Evolutionary conservation across 2,329 filamentous ascomycete genomes (phyloP).

Genomic region (Simplicillium aogashimaense): DNA sequence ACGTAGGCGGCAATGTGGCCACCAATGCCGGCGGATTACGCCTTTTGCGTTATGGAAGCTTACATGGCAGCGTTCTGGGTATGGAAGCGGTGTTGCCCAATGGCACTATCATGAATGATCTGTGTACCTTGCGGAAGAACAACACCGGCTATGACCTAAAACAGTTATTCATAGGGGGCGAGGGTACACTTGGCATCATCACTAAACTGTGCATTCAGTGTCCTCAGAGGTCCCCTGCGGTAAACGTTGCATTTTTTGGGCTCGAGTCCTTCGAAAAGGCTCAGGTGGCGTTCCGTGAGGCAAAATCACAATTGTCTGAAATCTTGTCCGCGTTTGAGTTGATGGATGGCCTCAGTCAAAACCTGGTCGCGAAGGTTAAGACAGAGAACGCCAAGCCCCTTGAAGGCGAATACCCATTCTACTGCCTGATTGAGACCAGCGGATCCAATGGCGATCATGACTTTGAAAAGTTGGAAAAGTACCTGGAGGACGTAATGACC

Average conservation of each 20-base stretch:
- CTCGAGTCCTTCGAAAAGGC: conserved; percentile 85
- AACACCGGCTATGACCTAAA: conserved; percentile 98
- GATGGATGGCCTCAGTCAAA: conserved; percentile 82
- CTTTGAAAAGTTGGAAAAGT: conserved; percentile 77
- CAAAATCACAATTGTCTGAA: conserved; percentile 83
- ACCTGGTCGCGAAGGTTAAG: conserved; percentile 64
- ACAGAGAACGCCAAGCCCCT: conserved; percentile 65
- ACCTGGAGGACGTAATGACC: conserved; percentile 86
- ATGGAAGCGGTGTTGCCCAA: conserved; percentile 90
- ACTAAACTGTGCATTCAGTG: conserved; percentile 85
- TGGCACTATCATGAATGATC: conserved; percentile 82
- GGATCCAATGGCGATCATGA: conserved; percentile 93
- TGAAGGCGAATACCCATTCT: conserved; percentile 81
- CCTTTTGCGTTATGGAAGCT: conserved; percentile 81
- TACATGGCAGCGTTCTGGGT: conserved; percentile 88
- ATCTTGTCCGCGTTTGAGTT: conserved; percentile 96
- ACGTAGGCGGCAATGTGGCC: conserved; percentile 90
- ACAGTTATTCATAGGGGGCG: conserved; percentile 90
- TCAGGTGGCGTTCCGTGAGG: conserved; percentile 75
- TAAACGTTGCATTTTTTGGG: conserved; percentile 93
- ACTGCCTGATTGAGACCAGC: conserved; percentile 93
- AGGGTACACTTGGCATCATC: conserved; percentile 91
- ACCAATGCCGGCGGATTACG: conserved; percentile 92
- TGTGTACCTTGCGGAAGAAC: conserved; percentile 87
- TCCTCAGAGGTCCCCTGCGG: conserved; percentile 74